phyloP scores from a whole-genome alignment of 2,329 filamentous ascomycete genomes.

The Pleurostoma richardsiae region DNA sequence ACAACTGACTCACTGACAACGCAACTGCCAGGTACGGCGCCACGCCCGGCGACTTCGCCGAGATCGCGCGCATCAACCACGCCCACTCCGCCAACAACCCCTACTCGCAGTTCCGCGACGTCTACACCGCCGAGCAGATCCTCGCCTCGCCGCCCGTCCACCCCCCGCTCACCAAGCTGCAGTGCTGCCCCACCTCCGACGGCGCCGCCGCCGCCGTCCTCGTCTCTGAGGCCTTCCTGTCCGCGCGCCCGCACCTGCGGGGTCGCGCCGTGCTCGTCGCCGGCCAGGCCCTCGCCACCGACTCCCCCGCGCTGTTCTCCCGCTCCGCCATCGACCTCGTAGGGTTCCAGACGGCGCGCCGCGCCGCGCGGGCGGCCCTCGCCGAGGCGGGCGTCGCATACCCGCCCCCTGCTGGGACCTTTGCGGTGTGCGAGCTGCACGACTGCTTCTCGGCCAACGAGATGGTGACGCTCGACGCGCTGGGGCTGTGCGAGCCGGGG shows the following conservation, averaged over 20 bases:
- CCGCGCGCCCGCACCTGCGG: constrained; percentile 75
- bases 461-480: constrained; percentile 82
- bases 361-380: constrained; percentile 65
- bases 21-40: constrained; percentile 66
- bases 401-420: constrained; percentile 38
- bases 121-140: constrained; percentile 84
- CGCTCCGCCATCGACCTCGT: constrained; percentile 79
- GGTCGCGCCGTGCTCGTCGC: constrained; percentile 83
- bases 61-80: constrained; percentile 92
- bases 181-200: constrained; percentile 96
- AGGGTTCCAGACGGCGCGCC: constrained; percentile 78
- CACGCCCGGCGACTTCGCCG: constrained; percentile 79
- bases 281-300: constrained; percentile 82
- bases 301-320: constrained; percentile 74
- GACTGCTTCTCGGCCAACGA: constrained; percentile 97
- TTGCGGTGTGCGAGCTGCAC: constrained; percentile 86
- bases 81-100: constrained; percentile 87
- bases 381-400: constrained; percentile 67
- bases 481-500: constrained; percentile 72
- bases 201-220: constrained; percentile 84
- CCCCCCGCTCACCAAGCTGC: constrained; percentile 89
- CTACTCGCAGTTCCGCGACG: constrained; percentile 95
- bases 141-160: constrained; percentile 72
- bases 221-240: constrained; percentile 84
- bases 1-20: too few species aligned